phyloP scores from a whole-genome alignment of 805 yeast species.

The Myxozyma mucilagina region DNA sequence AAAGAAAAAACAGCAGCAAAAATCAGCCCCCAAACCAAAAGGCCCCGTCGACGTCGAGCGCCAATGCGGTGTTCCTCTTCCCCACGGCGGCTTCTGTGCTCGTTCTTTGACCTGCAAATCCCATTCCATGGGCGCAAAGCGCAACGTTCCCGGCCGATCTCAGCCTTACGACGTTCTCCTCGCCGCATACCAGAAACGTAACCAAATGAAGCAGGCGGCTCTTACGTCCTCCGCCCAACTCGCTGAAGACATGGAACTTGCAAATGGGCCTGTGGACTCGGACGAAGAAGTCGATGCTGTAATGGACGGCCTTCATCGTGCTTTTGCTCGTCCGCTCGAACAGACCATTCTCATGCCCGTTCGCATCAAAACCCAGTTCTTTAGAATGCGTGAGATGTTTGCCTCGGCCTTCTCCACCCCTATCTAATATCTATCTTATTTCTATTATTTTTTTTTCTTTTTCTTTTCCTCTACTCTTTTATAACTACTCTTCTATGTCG shows the following conservation, averaged over 20 bases:
- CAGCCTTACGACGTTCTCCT: constrained; percentile 87
- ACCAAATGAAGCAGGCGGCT: constrained; percentile 75
- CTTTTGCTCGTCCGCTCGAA: constrained; percentile 78
- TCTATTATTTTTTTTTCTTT: too few relatives aligned
- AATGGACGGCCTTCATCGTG: constrained; percentile 79
- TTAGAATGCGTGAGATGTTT: constrained; percentile 91
- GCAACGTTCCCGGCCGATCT: constrained; percentile 91
- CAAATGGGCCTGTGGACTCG: constrained; percentile 59
- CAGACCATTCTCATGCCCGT: constrained; percentile 69
- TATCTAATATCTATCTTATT: constrained; percentile 10
- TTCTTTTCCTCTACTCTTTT: too few relatives aligned
- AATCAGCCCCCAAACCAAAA: constrained; percentile 39
- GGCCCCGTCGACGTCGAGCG: constrained; percentile 82
- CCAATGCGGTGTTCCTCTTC: constrained; percentile 94
- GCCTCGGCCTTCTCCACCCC: constrained; percentile 71
- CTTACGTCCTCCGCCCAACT: constrained; percentile 44
- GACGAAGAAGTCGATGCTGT: constrained; percentile 94
- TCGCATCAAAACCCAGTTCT: constrained; percentile 65
- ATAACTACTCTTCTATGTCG: too few relatives aligned
- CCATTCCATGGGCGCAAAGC: constrained; percentile 97
- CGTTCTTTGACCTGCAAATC: constrained; percentile 95
- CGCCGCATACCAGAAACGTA: constrained; percentile 86
- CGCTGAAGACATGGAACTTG: constrained; percentile 40
- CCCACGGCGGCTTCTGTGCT: constrained; percentile 95
- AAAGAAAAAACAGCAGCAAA: constrained; percentile 28